phyloP scores from a whole-genome alignment of 345 rosid genomes.

The Sonneratia alba region DNA sequence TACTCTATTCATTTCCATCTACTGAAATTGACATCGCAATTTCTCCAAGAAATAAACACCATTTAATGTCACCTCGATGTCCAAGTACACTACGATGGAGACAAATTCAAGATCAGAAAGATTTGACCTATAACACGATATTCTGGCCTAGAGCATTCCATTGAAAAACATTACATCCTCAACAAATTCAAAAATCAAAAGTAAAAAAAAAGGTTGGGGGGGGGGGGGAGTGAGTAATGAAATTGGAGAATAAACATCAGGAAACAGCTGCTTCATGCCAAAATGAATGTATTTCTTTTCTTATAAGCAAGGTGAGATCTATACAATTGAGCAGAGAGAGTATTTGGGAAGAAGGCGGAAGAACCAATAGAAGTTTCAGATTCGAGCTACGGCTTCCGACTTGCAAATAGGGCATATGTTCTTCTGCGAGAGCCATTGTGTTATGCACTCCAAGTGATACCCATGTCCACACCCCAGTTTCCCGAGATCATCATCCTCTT shows the following conservation, averaged over 20 bases:
- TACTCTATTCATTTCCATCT: neutral
- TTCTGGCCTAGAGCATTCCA: no score
- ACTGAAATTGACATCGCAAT: neutral
- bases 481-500: constrained; percentile 53
- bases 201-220: no score
- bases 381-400: constrained; percentile 38
- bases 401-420: constrained; percentile 86
- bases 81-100: neutral
- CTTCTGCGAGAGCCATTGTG: constrained; percentile 76
- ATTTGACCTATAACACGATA: neutral
- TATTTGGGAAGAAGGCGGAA: no score
- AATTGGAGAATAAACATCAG: neutral
- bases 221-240: no score
- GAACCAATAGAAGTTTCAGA: constrained; percentile 11
- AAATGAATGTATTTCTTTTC: constrained; percentile 9
- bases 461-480: constrained; percentile 69
- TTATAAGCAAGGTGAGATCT: constrained; percentile 18
- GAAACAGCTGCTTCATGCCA: neutral
- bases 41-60: neutral
- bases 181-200: no score
- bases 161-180: no score
- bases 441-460: constrained; percentile 72
- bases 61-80: neutral
- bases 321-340: constrained; percentile 16
- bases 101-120: no score